These are phyloP conservation scores for Hyphopichia wangnamkhiaoensis DNA, from an alignment of 1,139 yeast genomes.

Conservation along the genomic window DNA sequence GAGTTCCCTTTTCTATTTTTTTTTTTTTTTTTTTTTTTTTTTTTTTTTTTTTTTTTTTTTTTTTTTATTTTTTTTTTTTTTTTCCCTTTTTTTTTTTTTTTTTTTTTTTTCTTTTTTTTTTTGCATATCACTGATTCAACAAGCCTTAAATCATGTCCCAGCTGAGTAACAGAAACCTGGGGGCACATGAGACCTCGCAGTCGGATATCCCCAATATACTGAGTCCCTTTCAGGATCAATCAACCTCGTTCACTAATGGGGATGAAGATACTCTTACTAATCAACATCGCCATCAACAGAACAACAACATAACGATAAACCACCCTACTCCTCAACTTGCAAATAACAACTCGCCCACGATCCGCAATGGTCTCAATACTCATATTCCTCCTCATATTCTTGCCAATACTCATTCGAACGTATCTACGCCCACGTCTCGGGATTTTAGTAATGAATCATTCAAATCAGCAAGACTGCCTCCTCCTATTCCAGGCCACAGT, in stretches of 20 bases:
- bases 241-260: too few species aligned
- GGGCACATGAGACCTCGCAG: too few species aligned
- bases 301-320: constrained; percentile 8
- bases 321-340: constrained; percentile 7
- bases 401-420: background rate
- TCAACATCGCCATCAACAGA: too few species aligned
- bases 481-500: too few species aligned
- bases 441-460: constrained; percentile 18
- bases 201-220: too few species aligned
- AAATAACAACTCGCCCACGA: too few species aligned
- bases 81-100: background rate
- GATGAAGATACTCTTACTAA: too few species aligned
- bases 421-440: background rate
- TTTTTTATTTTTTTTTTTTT: background rate
- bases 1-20: background rate
- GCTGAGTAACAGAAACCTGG: too few species aligned
- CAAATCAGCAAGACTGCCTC: constrained; percentile 15
- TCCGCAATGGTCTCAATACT: background rate
- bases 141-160: background rate
- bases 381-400: background rate
- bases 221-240: too few species aligned
- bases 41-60: background rate
- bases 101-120: background rate
- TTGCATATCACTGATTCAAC: background rate
- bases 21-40: background rate